These are phyloP conservation scores for Dothideomycetes sp. DNA, from an alignment of 2,329 filamentous ascomycete genomes.

Conservation along the genomic window DNA sequence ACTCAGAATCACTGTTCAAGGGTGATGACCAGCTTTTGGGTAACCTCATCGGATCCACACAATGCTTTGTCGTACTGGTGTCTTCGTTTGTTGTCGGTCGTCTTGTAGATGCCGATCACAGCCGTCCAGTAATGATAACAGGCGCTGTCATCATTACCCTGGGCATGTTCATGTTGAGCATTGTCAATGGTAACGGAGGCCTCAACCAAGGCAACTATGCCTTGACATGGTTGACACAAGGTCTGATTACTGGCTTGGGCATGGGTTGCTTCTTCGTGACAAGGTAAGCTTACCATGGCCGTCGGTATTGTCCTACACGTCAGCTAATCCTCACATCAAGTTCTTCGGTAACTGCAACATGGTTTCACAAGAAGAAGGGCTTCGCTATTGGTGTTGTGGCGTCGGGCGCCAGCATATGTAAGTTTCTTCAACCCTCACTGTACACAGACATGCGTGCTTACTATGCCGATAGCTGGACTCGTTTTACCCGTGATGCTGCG, in stretches of 20 bases:
- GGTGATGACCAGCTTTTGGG: slow-evolving; percentile 32
- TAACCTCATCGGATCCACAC: slow-evolving; percentile 40
- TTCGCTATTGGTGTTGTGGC: slow-evolving; percentile 43
- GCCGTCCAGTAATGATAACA: slow-evolving; percentile 30
- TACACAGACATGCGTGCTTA: not conserved
- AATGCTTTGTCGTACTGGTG: slow-evolving; percentile 38
- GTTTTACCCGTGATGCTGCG: slow-evolving; percentile 36
- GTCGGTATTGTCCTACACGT: not conserved
- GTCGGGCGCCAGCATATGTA: slow-evolving; percentile 39
- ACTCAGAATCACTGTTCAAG: slow-evolving; percentile 37
- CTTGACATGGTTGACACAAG: slow-evolving; percentile 39
- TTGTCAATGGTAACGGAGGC: slow-evolving; percentile 31
- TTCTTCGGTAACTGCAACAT: slow-evolving; percentile 37
- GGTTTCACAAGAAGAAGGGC: slow-evolving; percentile 39
- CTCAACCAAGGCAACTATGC: slow-evolving; percentile 32
- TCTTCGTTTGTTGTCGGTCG: slow-evolving; percentile 40
- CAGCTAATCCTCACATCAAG: slow-evolving; percentile 5
- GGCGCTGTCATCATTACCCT: slow-evolving; percentile 35
- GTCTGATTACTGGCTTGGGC: slow-evolving; percentile 38
- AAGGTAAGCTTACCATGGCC: slow-evolving; percentile 7
- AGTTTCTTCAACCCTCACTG: slow-evolving; percentile 10
- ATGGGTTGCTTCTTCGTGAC: slow-evolving; percentile 47
- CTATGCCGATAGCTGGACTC: slow-evolving; percentile 27
- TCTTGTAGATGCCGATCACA: slow-evolving; percentile 40
- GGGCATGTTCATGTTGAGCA: slow-evolving; percentile 37